Evolutionary conservation across 371 early-diverging fungal genomes (phyloP), one percentile per base, ranked within the genome.

Genomic region (Saksenaea oblongispora): DNA sequence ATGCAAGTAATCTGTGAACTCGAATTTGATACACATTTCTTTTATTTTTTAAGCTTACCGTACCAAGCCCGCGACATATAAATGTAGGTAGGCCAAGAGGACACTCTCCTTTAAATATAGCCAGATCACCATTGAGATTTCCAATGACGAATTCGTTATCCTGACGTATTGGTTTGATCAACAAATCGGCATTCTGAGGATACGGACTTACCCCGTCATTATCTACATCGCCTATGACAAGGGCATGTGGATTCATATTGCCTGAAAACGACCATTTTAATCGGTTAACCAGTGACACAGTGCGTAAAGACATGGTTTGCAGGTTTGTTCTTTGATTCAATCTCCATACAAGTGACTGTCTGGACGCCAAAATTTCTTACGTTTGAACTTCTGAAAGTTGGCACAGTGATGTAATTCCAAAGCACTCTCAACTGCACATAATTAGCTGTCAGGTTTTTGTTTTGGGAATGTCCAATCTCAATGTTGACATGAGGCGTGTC

Each of bases 81-180:
- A 77, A 72, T 39, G 83, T 79, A 44, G 89, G 87, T 35, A 73
- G 39, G 0, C 86, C 86, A 22, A 74, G 69, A 5, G 72, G 66
- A 56, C 85, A 79, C 35, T 82, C 80, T 13, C 91, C 91, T 62
- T 92, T 92, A 55, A 92, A 93, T 13, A 93, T 86, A n/a, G 89
- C 89, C 31, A 93, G 75, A 61, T 87, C 87, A 34, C 93, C 93
- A 58, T 85, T 84, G 39, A 92, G 70, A 64, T 89, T 92, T 5
- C 93, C 93, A 55, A 93, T 88, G 5, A 93, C 91, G 75, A 93
- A 90, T 73, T 93, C 93, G 63, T 89, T 91, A 59, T 88, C 86
- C 93, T 92, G 64, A 9, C 14, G 8, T 7, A 51, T 9, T 42
- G 54, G 53, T 28, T 13, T 59, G 31, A 36, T 54, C 28, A 27